Conservation (phyloP, 2,329 filamentous ascomycete species). For the Aspergillus carbonarius region DNA sequence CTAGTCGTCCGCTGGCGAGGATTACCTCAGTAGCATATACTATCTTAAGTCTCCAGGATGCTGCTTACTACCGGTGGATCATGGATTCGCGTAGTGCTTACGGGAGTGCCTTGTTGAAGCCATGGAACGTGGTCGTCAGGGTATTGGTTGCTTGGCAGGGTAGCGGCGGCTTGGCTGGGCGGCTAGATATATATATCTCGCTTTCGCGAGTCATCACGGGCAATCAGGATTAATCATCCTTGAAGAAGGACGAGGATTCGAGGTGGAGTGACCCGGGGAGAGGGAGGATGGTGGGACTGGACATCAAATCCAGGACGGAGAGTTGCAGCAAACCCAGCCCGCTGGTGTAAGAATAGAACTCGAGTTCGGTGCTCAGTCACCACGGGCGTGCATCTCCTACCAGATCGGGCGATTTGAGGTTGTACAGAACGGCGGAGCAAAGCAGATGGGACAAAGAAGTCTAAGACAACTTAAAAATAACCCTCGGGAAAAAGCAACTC, state of each 20-base stretch:
- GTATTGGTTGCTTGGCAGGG: conserved; percentile 1
- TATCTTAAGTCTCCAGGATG: background rate
- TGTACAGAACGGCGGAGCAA: background rate
- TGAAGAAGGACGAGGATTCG: background rate
- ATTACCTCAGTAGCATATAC: background rate
- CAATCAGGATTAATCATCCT: background rate
- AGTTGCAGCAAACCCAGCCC: background rate
- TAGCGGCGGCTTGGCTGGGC: background rate
- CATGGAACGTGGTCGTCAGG: conserved; percentile 7
- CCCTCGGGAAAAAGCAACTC: background rate
- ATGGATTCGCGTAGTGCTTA: background rate
- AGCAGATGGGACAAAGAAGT: background rate
- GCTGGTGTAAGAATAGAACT: background rate
- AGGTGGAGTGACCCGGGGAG: background rate
- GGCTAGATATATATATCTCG: background rate
- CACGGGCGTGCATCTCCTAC: background rate
- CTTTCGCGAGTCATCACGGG: background rate
- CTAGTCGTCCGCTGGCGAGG: background rate
- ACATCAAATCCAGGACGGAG: background rate
- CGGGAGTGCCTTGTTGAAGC: conserved; percentile 4
- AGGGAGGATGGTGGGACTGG: background rate
- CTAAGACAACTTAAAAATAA: conserved; percentile 1
- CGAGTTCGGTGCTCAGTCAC: background rate
- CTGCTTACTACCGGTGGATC: background rate
- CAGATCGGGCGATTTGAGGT: background rate